These are phyloP conservation scores for Tolypocladium ophioglossoides DNA, from an alignment of 2,329 filamentous ascomycete species.

Conservation along the genomic window DNA sequence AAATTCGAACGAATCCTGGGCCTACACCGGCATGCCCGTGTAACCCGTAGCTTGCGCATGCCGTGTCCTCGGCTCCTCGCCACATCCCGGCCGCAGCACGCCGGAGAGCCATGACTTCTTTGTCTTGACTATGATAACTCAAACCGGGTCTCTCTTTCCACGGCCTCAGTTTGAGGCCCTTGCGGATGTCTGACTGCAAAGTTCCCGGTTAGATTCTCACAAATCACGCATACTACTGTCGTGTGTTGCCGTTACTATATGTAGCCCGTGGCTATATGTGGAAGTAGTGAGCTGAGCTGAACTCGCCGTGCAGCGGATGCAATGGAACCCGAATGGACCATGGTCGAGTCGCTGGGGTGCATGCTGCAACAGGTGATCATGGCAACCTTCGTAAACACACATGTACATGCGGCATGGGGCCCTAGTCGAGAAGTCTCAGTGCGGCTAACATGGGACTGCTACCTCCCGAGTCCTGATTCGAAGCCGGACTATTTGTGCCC, in stretches of 20 bases:
- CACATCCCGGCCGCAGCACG: neutral
- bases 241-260: neutral
- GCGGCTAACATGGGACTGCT: neutral
- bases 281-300: neutral
- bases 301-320: neutral
- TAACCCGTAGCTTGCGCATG: neutral
- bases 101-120: neutral
- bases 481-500: neutral
- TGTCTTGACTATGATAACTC: neutral
- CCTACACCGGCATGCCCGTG: neutral
- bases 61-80: neutral
- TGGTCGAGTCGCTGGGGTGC: neutral
- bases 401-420: neutral
- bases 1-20: neutral
- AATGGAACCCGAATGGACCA: neutral
- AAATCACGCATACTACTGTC: neutral
- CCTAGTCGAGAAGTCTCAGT: neutral
- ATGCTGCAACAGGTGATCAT: neutral
- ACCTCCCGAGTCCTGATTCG: neutral
- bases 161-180: neutral
- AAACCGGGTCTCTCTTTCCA: neutral
- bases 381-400: neutral
- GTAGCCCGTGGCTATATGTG: neutral
- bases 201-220: neutral
- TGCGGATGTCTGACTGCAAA: neutral